Conservation (phyloP, 306 rosid species). For the Prunus campanulata region DNA sequence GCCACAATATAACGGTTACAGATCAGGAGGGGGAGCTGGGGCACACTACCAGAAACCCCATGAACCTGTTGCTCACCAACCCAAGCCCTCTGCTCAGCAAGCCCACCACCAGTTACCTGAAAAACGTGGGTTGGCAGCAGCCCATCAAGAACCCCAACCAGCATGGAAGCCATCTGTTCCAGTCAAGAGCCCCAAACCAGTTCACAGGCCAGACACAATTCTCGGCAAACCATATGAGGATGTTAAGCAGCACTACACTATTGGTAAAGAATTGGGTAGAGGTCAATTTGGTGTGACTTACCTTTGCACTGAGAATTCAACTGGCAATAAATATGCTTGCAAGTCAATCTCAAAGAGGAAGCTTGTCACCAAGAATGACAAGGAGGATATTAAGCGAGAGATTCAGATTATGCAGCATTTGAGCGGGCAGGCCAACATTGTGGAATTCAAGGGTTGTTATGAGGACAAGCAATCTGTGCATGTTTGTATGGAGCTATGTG, state of each 20-base stretch:
- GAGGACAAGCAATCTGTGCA: conserved; percentile 79
- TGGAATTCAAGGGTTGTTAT: conserved; percentile 81
- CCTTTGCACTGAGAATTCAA: conserved; percentile 69
- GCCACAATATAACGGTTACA: conserved; percentile 34
- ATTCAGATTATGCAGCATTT: conserved; percentile 91
- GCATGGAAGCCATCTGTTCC: conserved; percentile 35
- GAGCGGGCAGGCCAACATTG: conserved; percentile 89
- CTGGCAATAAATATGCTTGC: conserved; percentile 66
- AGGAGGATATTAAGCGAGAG: conserved; percentile 79
- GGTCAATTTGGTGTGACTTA: conserved; percentile 91
- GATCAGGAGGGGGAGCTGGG: conserved; percentile 35
- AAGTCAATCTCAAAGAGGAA: conserved; percentile 86
- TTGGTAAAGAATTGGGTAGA: conserved; percentile 84
- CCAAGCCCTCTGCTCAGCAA: conserved; percentile 28
- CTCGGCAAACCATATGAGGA: conserved; percentile 74
- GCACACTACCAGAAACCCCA: conserved; percentile 31
- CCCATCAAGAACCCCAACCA: conserved; percentile 26
- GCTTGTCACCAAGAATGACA: conserved; percentile 60
- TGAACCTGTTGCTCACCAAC: conserved; percentile 43
- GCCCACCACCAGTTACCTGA: conserved; percentile 36
- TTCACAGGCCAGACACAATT: conserved; percentile 38
- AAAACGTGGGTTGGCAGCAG: conserved; percentile 27
- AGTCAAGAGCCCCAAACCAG: conserved; percentile 38
- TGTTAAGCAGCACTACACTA: conserved; percentile 50
- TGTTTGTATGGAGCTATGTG: conserved; percentile 87